Evolutionary conservation across 345 rosid genomes (phyloP).

Genomic region (rapeseed (Brassica napus)): DNA sequence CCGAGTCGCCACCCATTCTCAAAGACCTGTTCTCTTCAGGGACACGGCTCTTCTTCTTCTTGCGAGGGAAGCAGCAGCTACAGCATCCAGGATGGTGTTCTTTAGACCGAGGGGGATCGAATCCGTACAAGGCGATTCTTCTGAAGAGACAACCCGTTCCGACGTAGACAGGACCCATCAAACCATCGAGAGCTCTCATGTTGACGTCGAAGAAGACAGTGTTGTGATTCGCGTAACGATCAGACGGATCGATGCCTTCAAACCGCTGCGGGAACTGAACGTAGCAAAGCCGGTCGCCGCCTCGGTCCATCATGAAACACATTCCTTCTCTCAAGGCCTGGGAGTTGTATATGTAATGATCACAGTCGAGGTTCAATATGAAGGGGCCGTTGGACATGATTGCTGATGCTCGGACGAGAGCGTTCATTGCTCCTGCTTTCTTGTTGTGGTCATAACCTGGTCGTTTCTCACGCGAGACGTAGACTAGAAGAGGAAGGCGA

Average conservation of each 20-base stretch:
- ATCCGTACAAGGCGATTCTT: conserved; percentile 88
- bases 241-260: conserved; percentile 98
- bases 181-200: conserved; percentile 98
- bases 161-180: conserved; percentile 96
- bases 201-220: conserved; percentile 98
- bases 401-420: conserved; percentile 95
- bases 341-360: conserved; percentile 96
- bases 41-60: conserved; percentile 58
- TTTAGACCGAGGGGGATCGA: conserved; percentile 89
- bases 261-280: conserved; percentile 98
- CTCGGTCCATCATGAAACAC: conserved; percentile 99
- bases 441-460: conserved; percentile 98
- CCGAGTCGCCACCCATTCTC: conserved; percentile 92
- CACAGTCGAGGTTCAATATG: conserved; percentile 96
- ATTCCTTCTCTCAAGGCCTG: conserved; percentile 97
- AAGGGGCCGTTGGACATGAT: conserved; percentile 98
- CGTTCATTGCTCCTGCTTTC: conserved; percentile 99
- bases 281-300: conserved; percentile 92
- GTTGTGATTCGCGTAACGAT: conserved; percentile 95
- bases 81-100: conserved; percentile 79
- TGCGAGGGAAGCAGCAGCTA: conserved; percentile 69
- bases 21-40: conserved; percentile 82
- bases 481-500: conserved; percentile 92
- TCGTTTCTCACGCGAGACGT: conserved; percentile 97
- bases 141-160: conserved; percentile 98